Base-by-base conservation (phyloP, 345 rosid genomes). In the Lumnitzera littorea region DNA sequence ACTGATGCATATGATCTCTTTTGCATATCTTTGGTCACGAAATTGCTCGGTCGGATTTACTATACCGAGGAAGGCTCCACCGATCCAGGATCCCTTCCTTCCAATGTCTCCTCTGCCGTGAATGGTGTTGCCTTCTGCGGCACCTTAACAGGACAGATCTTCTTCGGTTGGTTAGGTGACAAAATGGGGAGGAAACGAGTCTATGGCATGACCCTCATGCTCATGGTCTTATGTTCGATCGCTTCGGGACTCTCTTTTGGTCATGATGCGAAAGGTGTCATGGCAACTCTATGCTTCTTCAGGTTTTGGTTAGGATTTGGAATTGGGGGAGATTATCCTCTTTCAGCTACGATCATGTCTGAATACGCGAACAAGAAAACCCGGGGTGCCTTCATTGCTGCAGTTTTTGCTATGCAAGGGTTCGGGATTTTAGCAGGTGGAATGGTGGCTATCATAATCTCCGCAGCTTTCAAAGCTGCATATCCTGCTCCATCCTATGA, bases 271-370 rank as follows among this genome's bases (percentile, higher is more conserved):
- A 52, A 67, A 1, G 84, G 91, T 27, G 96, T 88, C 46, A 70
- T 88, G 48, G 64, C 29, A 0, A 84, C 87, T 60, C 71, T 88
- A 1, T 83, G 80, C 14, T 74, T 85, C 60, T 88, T 81, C 70
- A 69, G 96, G 67, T 85, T 88, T 66, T 53, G 81, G 49, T 66
- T 88, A 8, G 96, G 96, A 0, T 48, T 88, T 1, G 91, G 96
- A 0, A 88, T 88, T 48, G 96, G 96, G 0, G 96, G 96, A 0
- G 96, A 88, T 55, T 88, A 88, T 46, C 96, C 91, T 2, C 70
- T 88, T 9, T 88, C 96, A 2, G 96, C 91, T 0, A 85, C 91
- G 5, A 85, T 88, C 62, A 88, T 88, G 87, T 88, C 91, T 46
- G 96, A 88, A 70, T 88, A 85, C 11, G 91, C 96, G 2, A 88